Base-by-base conservation (phyloP, 768 basidiomycete species). In the Pleurotus cornucopiae region DNA sequence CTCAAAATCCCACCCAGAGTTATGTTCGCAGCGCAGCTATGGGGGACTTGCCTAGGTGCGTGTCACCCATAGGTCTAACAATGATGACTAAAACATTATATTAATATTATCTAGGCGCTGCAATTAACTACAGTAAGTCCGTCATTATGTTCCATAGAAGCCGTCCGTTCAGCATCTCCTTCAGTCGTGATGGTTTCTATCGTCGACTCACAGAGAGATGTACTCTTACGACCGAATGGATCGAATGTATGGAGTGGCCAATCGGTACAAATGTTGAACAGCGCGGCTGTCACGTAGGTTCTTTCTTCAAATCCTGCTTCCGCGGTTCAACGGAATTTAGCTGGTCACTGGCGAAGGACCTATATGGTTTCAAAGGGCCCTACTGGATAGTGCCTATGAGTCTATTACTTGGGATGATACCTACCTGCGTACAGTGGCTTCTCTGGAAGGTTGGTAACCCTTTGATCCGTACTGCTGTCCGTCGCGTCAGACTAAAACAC, bases 1-100 rank as follows among this genome's bases (percentile, higher is more conserved):
- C 68, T 80, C 1, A 86, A 87, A 66, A 78, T 89, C 40, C 85
- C 87, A 30, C 84, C 86, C 23, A 82, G 85, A 13, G 75, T 78
- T 38, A 82, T 85, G 69, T 85, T 88, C 66, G 63, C 81, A 5
- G 81, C 82, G 4, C 86, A 88, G 62, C 70, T 85, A 13, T 79
- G 79, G 75, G 84, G 84, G 2, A 84, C 85, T 0, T 74, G 86
- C 46, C 70, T 87, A 52, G 84, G 51, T 53, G 20, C 6, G 18
- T 21, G 9, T 16, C 18, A 11, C 14, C 39, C 39, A n/a, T 5
- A 6, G 39, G 6, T n/a, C 6, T 11, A 18, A n/a, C 4, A 7
- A 48, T 37, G 13, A n/a, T 40, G 14, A 6, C 37, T 53, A 13
- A 41, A 25, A 25, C 23, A 25, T 4, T 4, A 25, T 25, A 25